Evolutionary conservation across 345 rosid species (phyloP), one percentile per base, ranked within the genome.

Genomic region (Cardamine chenopodiifolia): DNA sequence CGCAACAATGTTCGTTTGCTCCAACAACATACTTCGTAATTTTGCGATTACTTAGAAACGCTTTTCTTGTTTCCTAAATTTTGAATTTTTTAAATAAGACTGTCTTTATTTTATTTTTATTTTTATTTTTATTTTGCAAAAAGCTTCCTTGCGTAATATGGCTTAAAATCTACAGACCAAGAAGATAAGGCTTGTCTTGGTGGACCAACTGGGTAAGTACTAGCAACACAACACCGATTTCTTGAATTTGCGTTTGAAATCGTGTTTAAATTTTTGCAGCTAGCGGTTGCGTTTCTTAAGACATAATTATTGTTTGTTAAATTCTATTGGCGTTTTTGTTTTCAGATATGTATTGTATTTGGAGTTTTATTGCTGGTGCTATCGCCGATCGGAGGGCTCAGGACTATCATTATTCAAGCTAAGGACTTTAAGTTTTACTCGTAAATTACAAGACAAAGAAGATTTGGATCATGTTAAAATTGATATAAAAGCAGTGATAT

Each of bases 1-100:
- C n/a, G 22, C 66, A 18, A 90, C 96, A 7, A 85, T 90, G 93
- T 90, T 90, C 26, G 8, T 90, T 90, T 77, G 96, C 93, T 19
- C 93, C 93, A 18, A 90, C 96, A 13, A 83, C 96, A 59, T 90
- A 88, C 71, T 88, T 79, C 48, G 96, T 90, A 83, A 86, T 93
- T 44, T 13, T 29, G 22, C 15, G 35, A 54, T 12, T 62, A 3
- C 42, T 26, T 25, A 4, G n/a, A 59, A 62, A 12, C 26, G 22
- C 22, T 23, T 1, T 15, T 28, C 59, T 0, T 52, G 25, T 44
- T 26, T 42, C 26, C 9, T 40, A 15, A 26, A 11, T 28, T 15
- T n/a, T 17, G 39, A 37, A 13, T 37, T 34, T 15, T 5, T n/a
- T n/a, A n/a, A n/a, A n/a, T n/a, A n/a, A n/a, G n/a, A n/a, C n/a